Percentiles rank a stretch among this genome's conserved stretches.
Evolutionary conservation across 805 yeast species (phyloP).

Genomic region (Starmera caribaea): DNA sequence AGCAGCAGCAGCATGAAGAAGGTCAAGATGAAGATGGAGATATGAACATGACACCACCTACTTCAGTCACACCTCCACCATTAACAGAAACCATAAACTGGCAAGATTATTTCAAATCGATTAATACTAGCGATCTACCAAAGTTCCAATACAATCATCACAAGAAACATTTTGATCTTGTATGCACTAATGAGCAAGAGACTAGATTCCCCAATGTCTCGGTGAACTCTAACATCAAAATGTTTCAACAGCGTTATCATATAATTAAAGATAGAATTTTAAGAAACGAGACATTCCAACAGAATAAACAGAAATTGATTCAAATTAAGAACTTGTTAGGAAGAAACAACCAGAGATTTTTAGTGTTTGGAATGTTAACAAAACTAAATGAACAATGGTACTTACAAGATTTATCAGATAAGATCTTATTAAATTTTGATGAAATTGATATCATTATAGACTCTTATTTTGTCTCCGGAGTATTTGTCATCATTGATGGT

Average conservation of each 20-base stretch:
- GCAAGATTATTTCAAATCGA: constrained; percentile 61
- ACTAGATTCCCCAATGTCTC: constrained; percentile 18
- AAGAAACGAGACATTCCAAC: constrained; percentile 68
- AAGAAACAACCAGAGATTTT: constrained; percentile 65
- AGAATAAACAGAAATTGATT: constrained; percentile 36
- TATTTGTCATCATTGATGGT: constrained; percentile 77
- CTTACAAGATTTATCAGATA: constrained; percentile 75
- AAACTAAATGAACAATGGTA: constrained; percentile 60
- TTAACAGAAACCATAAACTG: constrained; percentile 37
- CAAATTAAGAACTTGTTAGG: constrained; percentile 81
- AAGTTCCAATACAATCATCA: constrained; percentile 48
- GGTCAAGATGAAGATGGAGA: constrained; percentile 1
- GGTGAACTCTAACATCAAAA: constrained; percentile 23
- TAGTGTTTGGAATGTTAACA: constrained; percentile 68
- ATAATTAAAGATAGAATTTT: constrained; percentile 60
- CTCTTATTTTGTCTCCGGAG: constrained; percentile 63
- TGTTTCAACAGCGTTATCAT: constrained; percentile 47
- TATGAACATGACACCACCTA: constrained; percentile 13
- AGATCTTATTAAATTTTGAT: constrained; percentile 48
- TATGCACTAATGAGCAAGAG: constrained; percentile 5
- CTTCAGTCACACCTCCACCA: constrained; percentile 18
- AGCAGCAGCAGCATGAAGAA: constrained; percentile 1
- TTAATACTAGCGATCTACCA: constrained; percentile 59
- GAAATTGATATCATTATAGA: constrained; percentile 56
- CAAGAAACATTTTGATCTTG: constrained; percentile 50